Base-by-base conservation (phyloP, 2,329 filamentous ascomycete genomes). In the Arthrobotrys entomopaga region DNA sequence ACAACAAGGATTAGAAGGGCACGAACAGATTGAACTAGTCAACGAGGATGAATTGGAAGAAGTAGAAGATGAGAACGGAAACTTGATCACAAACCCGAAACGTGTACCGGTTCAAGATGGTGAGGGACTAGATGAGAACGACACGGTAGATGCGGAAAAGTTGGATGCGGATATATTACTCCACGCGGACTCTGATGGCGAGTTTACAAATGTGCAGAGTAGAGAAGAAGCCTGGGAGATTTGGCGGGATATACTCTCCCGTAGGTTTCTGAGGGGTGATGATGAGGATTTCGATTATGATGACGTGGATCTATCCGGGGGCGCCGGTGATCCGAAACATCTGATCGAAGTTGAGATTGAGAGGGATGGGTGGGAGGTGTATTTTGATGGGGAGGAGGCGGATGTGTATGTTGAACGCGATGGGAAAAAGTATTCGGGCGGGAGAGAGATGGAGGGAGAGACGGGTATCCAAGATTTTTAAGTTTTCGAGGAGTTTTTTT, bases 211-310 rank as follows among this genome's bases (percentile, higher is more conserved):
- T 16, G 29, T 73, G 5, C 48, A 73, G 34, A 24, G 56, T 46
- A 40, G 61, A 19, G 69, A 73, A 22, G 69, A 73, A 24, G 69
- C 69, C 1, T 73, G 69, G 69, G 69, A 66, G 22, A 73, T 73
- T 15, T 73, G 69, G 69, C 50, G 46, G 20, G 69, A 73, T 26
- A 73, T 73, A 20, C 56, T 73, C 11, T 65, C 60, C 8, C 50
- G 69, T n/a, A 26, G 69, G 19, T 73, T 73, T 20, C 15, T 73
- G 54, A 54, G 69, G 26, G 69, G 69, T 8, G 61, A 73, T 24
- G 69, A 73, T 38, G 61, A 73, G 24, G 69, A 73, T 63, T 73
- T 73, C 38, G 69, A 73, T 22, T 73, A 73, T 19, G 69, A 73
- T 3, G 61, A 16, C 3, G 69, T 73, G 1, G 69, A 73, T 52